Evolutionary conservation across 2,329 filamentous ascomycete species (phyloP).

Genomic region (Fusarium continuum): DNA sequence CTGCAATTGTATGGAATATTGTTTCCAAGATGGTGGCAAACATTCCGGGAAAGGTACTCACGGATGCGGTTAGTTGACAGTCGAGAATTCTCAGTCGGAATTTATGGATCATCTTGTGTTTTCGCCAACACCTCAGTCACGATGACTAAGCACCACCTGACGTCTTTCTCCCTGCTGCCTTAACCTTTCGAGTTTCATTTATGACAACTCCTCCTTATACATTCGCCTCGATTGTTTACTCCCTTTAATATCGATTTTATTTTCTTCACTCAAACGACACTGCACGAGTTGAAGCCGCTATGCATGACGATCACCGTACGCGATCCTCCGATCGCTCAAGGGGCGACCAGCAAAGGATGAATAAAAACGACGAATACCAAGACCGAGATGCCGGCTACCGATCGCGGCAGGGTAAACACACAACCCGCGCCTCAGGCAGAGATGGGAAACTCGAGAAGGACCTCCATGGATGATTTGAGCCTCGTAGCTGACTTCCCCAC

Average conservation of each 20-base stretch:
- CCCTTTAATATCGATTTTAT: not conserved
- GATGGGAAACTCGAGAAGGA: slow-evolving; percentile 39
- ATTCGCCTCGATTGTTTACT: not conserved
- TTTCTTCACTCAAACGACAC: not conserved
- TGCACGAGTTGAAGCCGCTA: slow-evolving; percentile 44
- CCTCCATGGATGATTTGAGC: slow-evolving; percentile 47
- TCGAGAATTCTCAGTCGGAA: too few species aligned
- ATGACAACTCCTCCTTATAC: not conserved
- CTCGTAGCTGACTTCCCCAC: slow-evolving; percentile 57
- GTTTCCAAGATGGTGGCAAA: too few species aligned
- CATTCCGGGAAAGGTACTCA: too few species aligned
- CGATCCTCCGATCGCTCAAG: slow-evolving; percentile 46
- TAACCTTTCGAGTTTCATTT: slow-evolving; percentile 6
- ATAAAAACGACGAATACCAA: slow-evolving; percentile 38
- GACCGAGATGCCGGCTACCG: slow-evolving; percentile 53
- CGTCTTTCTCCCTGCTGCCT: not conserved
- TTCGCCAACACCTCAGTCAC: not conserved
- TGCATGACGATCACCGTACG: slow-evolving; percentile 56
- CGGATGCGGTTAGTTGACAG: too few species aligned
- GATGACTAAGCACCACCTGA: slow-evolving; percentile 30
- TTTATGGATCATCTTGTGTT: too few species aligned
- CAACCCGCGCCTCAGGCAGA: slow-evolving; percentile 47
- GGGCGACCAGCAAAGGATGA: slow-evolving; percentile 41
- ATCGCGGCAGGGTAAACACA: slow-evolving; percentile 62
- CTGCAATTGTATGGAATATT: too few species aligned